A percentile compares a stretch with the other conserved stretches of the same genome.
Evolutionary conservation across 2,329 filamentous ascomycete genomes (phyloP).

Genomic region (Aspergillus latus): DNA sequence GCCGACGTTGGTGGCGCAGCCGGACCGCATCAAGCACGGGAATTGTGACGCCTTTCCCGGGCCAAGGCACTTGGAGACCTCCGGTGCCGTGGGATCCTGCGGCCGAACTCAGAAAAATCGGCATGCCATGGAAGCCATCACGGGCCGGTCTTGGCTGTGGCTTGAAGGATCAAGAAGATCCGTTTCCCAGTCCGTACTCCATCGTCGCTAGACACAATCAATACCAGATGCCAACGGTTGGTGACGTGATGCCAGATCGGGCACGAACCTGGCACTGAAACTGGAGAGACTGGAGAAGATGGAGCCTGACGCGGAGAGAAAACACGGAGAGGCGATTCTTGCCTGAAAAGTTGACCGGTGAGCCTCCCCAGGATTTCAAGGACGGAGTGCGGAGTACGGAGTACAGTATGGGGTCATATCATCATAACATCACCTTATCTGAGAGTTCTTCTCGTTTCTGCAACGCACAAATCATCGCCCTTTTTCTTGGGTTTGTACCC

Average conservation of each 20-base stretch:
- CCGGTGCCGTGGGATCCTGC: slow-evolving; percentile 5
- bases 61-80: not conserved
- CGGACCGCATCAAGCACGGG: not conserved
- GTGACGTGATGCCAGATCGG: not conserved
- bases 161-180: not conserved
- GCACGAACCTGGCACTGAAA: not conserved
- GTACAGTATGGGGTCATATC: not conserved
- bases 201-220: no score
- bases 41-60: not conserved
- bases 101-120: slow-evolving; percentile 4
- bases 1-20: slow-evolving; percentile 6
- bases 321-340: slow-evolving; percentile 11
- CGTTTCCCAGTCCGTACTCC: not conserved
- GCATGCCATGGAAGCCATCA: slow-evolving; percentile 2
- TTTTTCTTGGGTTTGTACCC: not conserved
- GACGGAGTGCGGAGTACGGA: not conserved
- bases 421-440: not conserved
- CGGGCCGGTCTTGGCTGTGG: slow-evolving; percentile 11
- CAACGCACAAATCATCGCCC: not conserved
- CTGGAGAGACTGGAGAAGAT: slow-evolving; percentile 7
- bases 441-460: not conserved
- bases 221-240: not conserved
- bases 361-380: slow-evolving; percentile 1
- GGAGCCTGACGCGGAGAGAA: slow-evolving; percentile 9
- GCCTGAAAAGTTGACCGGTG: slow-evolving; percentile 13